These are phyloP conservation scores for Citrus medica DNA, from an alignment of 345 rosid genomes.

Conservation along the genomic window DNA sequence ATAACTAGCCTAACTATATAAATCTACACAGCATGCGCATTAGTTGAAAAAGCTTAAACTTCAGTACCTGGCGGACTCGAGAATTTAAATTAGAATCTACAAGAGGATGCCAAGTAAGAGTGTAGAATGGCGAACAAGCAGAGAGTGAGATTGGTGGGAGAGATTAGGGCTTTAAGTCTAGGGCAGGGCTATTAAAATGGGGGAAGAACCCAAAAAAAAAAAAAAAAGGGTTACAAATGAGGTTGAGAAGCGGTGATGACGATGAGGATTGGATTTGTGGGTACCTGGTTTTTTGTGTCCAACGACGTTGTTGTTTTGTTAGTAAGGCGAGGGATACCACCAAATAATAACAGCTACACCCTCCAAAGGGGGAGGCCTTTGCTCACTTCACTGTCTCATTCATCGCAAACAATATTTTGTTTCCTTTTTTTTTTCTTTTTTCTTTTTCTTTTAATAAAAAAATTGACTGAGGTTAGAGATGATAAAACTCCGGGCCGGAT, in stretches of 20 bases:
- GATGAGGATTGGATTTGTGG: constrained; percentile 42
- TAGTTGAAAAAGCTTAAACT: neutral
- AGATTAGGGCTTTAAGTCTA: constrained; percentile 9
- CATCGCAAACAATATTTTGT: too few species aligned
- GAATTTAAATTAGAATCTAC: neutral
- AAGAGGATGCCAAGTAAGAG: neutral
- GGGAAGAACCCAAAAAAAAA: neutral
- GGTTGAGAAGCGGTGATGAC: neutral
- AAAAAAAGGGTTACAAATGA: neutral
- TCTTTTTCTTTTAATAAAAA: too few species aligned
- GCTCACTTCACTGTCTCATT: neutral
- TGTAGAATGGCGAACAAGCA: neutral
- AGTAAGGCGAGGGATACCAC: neutral
- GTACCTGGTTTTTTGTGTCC: constrained; percentile 15
- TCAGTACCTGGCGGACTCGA: neutral
- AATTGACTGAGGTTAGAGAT: too few species aligned
- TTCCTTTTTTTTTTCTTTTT: too few species aligned
- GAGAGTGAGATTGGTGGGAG: neutral
- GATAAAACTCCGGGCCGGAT: too few species aligned
- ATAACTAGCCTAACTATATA: neutral
- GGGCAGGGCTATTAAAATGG: neutral
- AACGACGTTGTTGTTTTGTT: neutral
- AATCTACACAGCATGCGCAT: neutral
- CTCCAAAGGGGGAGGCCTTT: neutral
- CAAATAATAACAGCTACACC: neutral